Percentiles rank a stretch among this genome's conserved stretches.
phyloP scores from a whole-genome alignment of 1,284 basidiomycete species.

The Inonotus hispidus region DNA sequence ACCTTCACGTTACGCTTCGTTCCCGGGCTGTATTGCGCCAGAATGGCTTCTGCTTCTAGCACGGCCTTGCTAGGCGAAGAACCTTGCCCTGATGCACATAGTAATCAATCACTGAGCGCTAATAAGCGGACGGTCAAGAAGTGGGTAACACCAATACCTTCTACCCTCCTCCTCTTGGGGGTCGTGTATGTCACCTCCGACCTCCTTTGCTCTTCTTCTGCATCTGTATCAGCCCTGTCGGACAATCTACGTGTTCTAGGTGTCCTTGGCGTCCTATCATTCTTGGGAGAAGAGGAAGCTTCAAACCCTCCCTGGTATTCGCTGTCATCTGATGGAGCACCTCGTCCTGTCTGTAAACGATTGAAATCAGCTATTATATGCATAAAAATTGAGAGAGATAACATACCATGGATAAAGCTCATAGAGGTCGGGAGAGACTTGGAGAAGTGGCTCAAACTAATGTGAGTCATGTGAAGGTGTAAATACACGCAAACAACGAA shows the following conservation, averaged over 20 bases:
- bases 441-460: background rate
- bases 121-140: background rate
- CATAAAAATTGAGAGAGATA: background rate
- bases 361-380: background rate
- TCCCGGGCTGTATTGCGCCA: background rate
- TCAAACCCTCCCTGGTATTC: background rate
- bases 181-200: background rate
- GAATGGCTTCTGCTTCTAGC: background rate
- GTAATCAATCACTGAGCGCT: background rate
- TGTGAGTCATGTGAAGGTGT: background rate
- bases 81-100: background rate
- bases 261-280: background rate
- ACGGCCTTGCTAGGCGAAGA: background rate
- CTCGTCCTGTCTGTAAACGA: background rate
- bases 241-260: background rate
- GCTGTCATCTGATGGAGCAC: background rate
- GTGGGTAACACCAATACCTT: background rate
- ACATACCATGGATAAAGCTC: background rate
- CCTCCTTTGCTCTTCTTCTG: background rate
- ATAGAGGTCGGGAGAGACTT: background rate
- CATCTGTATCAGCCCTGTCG: background rate
- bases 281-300: background rate
- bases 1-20: background rate
- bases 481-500: background rate
- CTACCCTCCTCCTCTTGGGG: background rate